These are phyloP conservation scores for Heteromeles arbutifolia DNA, from an alignment of 306 rosid species.

Conservation along the genomic window DNA sequence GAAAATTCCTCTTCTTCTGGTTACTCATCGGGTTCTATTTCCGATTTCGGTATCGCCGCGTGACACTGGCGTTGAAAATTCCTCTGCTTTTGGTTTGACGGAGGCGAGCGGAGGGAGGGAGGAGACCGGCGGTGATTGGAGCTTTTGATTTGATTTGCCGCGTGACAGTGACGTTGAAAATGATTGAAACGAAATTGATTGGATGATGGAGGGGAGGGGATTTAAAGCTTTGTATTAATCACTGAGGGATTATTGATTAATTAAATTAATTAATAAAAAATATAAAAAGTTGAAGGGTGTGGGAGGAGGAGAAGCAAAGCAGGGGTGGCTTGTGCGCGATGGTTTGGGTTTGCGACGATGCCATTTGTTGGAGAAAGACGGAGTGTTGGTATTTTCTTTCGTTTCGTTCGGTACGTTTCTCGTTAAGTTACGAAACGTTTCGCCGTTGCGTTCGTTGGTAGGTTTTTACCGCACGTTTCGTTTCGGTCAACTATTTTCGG, in stretches of 20 bases:
- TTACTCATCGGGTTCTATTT: conserved; percentile 51
- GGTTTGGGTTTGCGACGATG: background rate
- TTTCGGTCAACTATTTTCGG: background rate
- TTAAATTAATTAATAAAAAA: background rate
- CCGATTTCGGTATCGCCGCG: background rate
- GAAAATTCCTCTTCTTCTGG: conserved; percentile 89
- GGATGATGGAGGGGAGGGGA: background rate
- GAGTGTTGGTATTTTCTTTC: background rate
- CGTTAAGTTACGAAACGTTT: background rate
- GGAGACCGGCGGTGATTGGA: background rate
- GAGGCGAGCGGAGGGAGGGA: background rate
- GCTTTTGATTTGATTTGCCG: background rate
- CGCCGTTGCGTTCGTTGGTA: background rate
- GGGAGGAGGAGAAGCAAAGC: background rate
- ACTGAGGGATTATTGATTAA: background rate
- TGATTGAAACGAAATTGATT: background rate
- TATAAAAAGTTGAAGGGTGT: background rate
- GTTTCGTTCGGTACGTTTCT: too few species aligned
- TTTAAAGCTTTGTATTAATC: background rate
- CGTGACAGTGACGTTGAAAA: background rate
- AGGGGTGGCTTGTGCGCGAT: background rate
- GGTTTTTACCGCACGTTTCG: background rate
- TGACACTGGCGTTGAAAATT: too few species aligned
- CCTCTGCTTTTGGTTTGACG: background rate
- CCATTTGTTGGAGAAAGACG: background rate